Evolutionary conservation across 164 flowering plant genomes (phyloP).

Genomic region (Aristolochia contorta): DNA sequence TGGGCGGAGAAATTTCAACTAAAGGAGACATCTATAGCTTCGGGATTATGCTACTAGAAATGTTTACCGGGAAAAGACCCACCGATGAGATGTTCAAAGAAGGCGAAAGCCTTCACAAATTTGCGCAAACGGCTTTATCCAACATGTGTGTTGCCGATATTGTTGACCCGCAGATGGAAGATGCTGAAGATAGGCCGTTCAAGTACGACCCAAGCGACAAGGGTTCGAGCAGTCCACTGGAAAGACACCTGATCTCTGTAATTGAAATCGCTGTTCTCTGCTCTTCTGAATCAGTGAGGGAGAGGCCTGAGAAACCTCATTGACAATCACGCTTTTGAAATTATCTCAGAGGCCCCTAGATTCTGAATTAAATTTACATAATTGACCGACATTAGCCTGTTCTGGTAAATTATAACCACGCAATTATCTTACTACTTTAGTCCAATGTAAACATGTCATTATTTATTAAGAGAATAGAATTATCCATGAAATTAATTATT

Average conservation of each 20-base stretch:
- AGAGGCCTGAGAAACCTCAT: slow-evolving; percentile 1
- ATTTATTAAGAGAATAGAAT: too few species aligned
- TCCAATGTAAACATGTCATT: too few species aligned
- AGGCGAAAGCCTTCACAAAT: slow-evolving; percentile 15
- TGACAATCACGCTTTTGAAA: too few species aligned
- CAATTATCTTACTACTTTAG: too few species aligned
- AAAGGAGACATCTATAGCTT: slow-evolving; percentile 14
- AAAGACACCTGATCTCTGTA: not conserved
- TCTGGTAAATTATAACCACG: too few species aligned
- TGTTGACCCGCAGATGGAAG: slow-evolving; percentile 14
- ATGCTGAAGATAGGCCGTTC: not conserved
- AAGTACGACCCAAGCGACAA: not conserved
- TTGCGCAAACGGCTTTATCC: slow-evolving; percentile 15
- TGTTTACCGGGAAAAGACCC: slow-evolving; percentile 17
- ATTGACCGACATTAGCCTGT: too few species aligned
- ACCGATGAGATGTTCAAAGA: slow-evolving; percentile 19
- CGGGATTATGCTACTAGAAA: slow-evolving; percentile 14
- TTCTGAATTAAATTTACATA: too few species aligned
- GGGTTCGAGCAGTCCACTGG: not conserved
- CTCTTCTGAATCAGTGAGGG: not conserved
- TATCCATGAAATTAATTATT: too few species aligned
- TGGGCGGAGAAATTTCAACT: slow-evolving; percentile 9
- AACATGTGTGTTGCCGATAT: slow-evolving; percentile 16
- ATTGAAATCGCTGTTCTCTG: slow-evolving; percentile 5
- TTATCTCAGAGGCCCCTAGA: too few species aligned